phyloP scores from a whole-genome alignment of 257 asterid species.

The Nicotiana obtusifolia region DNA sequence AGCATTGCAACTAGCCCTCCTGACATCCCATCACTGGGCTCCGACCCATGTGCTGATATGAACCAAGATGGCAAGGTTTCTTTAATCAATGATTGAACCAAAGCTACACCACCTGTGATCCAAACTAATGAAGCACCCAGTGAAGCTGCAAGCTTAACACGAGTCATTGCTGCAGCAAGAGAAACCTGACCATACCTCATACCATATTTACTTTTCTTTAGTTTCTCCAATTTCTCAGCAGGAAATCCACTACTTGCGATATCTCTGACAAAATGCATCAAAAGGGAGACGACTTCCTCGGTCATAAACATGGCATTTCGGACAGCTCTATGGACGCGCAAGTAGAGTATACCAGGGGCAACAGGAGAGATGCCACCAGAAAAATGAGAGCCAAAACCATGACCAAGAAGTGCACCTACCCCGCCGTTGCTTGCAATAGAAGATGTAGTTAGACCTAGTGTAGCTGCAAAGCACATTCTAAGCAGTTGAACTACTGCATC shows the following conservation, averaged over 20 bases:
- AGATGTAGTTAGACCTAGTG: conserved; percentile 59
- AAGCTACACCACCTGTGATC: conserved; percentile 66
- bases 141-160: conserved; percentile 77
- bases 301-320: conserved; percentile 63
- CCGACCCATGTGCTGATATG: conserved; percentile 51
- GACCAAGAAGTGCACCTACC: conserved; percentile 94
- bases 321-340: conserved; percentile 81
- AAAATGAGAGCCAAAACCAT: conserved; percentile 80
- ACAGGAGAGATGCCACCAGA: conserved; percentile 70
- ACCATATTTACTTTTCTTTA: conserved; percentile 47
- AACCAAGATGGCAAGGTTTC: conserved; percentile 92
- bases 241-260: conserved; percentile 57
- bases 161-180: conserved; percentile 62
- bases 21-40: conserved; percentile 29
- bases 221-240: conserved; percentile 45
- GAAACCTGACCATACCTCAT: conserved; percentile 77
- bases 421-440: conserved; percentile 58
- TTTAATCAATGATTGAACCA: conserved; percentile 59
- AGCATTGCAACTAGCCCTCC: conserved; percentile 72
- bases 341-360: conserved; percentile 90
- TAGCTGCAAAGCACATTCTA: conserved; percentile 68
- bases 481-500: conserved; percentile 93
- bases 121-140: conserved; percentile 83
- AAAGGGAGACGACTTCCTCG: conserved; percentile 69
- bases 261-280: conserved; percentile 71